Conservation (phyloP, 345 rosid species). For the Citrus cavaleriei region DNA sequence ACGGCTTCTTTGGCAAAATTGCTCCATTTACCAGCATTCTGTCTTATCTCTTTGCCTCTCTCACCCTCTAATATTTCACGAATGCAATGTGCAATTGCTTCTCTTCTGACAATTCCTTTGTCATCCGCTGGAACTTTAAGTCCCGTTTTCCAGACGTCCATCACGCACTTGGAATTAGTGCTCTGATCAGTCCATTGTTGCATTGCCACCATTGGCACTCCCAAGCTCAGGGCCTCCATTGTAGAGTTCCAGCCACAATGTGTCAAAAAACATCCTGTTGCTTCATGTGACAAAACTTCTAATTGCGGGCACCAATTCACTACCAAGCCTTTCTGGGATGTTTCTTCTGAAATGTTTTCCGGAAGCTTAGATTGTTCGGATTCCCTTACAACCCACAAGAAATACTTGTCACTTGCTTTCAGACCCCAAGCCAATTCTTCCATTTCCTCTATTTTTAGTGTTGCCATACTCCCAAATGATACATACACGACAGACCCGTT, state of each 20-base stretch:
- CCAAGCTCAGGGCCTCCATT: slow-evolving; percentile 40
- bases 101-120: slow-evolving; percentile 20
- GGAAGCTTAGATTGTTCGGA: slow-evolving; percentile 30
- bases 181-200: slow-evolving; percentile 49
- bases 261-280: slow-evolving; percentile 37
- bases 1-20: slow-evolving; percentile 22
- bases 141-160: slow-evolving; percentile 42
- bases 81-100: slow-evolving; percentile 16
- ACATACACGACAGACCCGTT: no score
- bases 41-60: slow-evolving; percentile 22
- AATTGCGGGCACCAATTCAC: slow-evolving; percentile 36
- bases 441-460: no score
- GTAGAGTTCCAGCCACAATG: slow-evolving; percentile 45
- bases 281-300: slow-evolving; percentile 28
- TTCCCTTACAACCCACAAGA: slow-evolving; percentile 36
- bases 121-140: slow-evolving; percentile 17
- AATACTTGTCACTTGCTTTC: background rate
- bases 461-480: no score
- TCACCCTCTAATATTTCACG: slow-evolving; percentile 31
- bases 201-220: slow-evolving; percentile 41
- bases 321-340: slow-evolving; percentile 16
- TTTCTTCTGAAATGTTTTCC: slow-evolving; percentile 6
- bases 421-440: no score
- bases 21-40: slow-evolving; percentile 28
- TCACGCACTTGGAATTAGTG: slow-evolving; percentile 37